Evolutionary conservation across 352 stramenopile genomes (phyloP), one percentile per base, ranked within the genome.

Genomic region (Pythium coloratum): DNA sequence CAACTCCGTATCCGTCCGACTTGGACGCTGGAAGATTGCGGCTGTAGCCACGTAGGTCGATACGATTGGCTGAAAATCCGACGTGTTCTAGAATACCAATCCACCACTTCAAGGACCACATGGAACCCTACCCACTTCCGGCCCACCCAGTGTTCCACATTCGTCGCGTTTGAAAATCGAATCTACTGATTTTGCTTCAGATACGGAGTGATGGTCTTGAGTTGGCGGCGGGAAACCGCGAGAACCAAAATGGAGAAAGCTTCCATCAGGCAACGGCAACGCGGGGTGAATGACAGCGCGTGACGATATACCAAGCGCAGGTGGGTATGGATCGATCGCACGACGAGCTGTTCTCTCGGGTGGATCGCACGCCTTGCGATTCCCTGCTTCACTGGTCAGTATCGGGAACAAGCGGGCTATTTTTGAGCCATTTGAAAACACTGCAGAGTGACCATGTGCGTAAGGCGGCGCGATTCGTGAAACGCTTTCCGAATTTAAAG

Each of bases 41-140:
- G 12, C 59, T 50, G 28, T 49, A 8, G 55, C 61, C 67, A 73
- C 67, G 67, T 73, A 73, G 44, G 50, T 38, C 18, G 20, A 32
- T 60, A 10, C 55, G 38, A 73, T 73, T 73, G 67, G 67, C 36
- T 40, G 26, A 69, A 73, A 73, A 54, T 1, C 18, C 18, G 18
- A 26, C 2, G 50, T 14, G 16, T 73, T 69, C 61, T 73, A 69
- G 66, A 72, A 72, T 47, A 13, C 7, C 20, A 7, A 30, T 36
- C 26, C 40, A 6, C 44, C 66, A 72, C 66, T 72, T 72, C 66
- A 72, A 72, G 20, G 20, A 24, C 53, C 2, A 3, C 9, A 57
- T 68, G 32, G n/a, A 16, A 40, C 53, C 26, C 47, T n/a, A 55
- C 0, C 18, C 6, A 6, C 4, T 20, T 4, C 5, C 40, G 55